phyloP scores from a whole-genome alignment of 108 stramenopile genomes.

The Mediolabrus comicus region DNA sequence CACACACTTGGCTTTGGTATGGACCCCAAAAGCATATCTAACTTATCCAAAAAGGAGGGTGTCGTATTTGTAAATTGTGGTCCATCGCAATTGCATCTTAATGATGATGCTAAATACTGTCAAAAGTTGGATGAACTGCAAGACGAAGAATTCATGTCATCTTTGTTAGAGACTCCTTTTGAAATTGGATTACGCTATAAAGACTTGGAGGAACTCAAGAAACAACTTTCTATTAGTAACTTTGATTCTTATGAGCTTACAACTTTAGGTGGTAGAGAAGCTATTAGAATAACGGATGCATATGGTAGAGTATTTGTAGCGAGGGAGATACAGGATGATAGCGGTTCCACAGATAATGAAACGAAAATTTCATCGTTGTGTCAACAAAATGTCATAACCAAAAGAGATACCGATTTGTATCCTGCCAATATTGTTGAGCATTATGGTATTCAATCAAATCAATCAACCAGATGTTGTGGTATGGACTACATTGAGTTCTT shows the following conservation, averaged over 20 bases:
- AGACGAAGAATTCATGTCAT: neutral
- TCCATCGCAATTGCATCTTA: slow-evolving; percentile 60
- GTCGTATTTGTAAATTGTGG: slow-evolving; percentile 57
- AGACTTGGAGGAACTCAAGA: slow-evolving; percentile 25
- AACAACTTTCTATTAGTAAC: neutral
- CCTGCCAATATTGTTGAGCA: neutral
- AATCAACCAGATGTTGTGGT: slow-evolving; percentile 26
- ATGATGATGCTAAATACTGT: slow-evolving; percentile 28
- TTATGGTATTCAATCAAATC: neutral
- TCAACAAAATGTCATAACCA: neutral
- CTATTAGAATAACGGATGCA: slow-evolving; percentile 22
- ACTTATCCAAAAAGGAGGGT: slow-evolving; percentile 12
- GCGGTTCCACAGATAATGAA: slow-evolving; percentile 7
- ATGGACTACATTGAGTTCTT: slow-evolving; percentile 58
- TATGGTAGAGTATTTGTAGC: slow-evolving; percentile 36
- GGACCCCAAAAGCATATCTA: slow-evolving; percentile 51
- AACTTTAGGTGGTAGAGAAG: slow-evolving; percentile 5
- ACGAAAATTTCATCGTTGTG: neutral
- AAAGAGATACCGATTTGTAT: neutral
- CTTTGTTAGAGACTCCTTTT: slow-evolving; percentile 12
- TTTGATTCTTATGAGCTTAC: slow-evolving; percentile 1
- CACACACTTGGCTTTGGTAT: slow-evolving; percentile 45
- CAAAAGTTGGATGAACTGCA: neutral
- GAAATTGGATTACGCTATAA: slow-evolving; percentile 45
- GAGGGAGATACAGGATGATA: slow-evolving; percentile 2